Evolutionary conservation across 805 yeast species (phyloP), one percentile per base, ranked within the genome.

Genomic region (Candida wancherniae): DNA sequence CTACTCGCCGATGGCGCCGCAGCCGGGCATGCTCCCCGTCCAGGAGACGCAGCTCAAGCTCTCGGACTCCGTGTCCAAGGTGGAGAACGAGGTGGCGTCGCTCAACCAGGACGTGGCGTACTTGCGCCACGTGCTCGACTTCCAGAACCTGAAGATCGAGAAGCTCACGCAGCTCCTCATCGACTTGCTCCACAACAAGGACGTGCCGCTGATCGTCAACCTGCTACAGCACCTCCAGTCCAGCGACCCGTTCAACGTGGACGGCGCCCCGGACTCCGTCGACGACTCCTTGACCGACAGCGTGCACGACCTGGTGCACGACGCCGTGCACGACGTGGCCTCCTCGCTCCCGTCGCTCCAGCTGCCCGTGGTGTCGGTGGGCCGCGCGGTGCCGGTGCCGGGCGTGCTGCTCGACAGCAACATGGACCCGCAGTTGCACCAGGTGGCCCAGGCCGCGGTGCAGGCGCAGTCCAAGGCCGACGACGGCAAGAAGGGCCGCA

Each of bases 401-500:
- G 40, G 36, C 3, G 43, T 41, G 8, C 39, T 32, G 34, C 34
- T 40, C 9, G 67, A 59, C 15, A 55, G 58, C 21, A 58, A 56
- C 31, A 60, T 63, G 61, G 69, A 63, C 44, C 68, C 69, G 3
- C 66, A 58, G 22, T 50, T 63, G 20, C 68, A 61, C 26, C 58
- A 56, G 31, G 65, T 60, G 22, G 66, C 66, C 2, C 62, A 50
- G 22, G 67, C 63, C 6, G 63, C 66, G 1, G 65, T 55, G 3
- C 61, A 53, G 13, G 58, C 55, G 2, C 61, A 53, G 34, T 48
- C 48, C 9, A 39, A 35, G 32, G 19, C 35, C 3, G 37, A 28
- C 4, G 11, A 29, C 12, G 44, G 31, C 15, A 37, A 37, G 22
- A 29, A 35, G 26, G 17, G 14, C 15, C 30, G 38, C n/a, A 40